Base-by-base conservation (phyloP, 768 basidiomycete genomes). In the Termitomyces sp. region DNA sequence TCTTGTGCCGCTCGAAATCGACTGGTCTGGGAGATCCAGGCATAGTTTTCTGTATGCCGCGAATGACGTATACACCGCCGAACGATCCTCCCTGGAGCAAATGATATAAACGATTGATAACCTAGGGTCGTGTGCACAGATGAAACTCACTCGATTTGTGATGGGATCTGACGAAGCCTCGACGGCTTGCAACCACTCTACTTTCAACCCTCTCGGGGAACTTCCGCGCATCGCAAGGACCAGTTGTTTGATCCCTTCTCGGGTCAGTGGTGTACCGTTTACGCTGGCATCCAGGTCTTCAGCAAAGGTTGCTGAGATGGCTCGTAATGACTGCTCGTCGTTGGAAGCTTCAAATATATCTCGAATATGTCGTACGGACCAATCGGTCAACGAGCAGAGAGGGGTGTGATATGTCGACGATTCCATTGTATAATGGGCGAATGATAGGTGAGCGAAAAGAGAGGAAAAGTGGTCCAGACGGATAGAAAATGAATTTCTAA, bases 61-160 rank as follows among this genome's bases (percentile, higher is more conserved):
- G 72, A 60, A 83, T 80, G 49, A 76, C 63, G 66, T 84, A 84
- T 52, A 74, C 71, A 18, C 80, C 81, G 36, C 77, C 78, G 48
- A 82, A 76, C 11, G 73, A 69, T 33, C 82, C 82, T 58, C 72
- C 70, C 81, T 84, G 57, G 44, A 32, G 30, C 26, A 47, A 58
- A 2, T 5, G 53, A 33, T 38, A 7, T 5, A 45, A 28, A 40
- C 20, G 59, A 33, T 47, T 28, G 13, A 32, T 4, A n/a, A 50
- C 30, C 24, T 3, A 51, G 28, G 24, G 41, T 55, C 56, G 54
- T 45, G 41, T 8, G 16, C 24, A 56, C 28, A 49, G 33, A 45
- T 30, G 30, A 58, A 20, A 71, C 78, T 52, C 61, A 82, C 82
- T 60, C 77, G 69, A 66, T 81, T 76, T 5, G 63, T 68, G 18